phyloP scores from a whole-genome alignment of 2,329 filamentous ascomycete genomes.

The Pseudogymnoascus sp. region DNA sequence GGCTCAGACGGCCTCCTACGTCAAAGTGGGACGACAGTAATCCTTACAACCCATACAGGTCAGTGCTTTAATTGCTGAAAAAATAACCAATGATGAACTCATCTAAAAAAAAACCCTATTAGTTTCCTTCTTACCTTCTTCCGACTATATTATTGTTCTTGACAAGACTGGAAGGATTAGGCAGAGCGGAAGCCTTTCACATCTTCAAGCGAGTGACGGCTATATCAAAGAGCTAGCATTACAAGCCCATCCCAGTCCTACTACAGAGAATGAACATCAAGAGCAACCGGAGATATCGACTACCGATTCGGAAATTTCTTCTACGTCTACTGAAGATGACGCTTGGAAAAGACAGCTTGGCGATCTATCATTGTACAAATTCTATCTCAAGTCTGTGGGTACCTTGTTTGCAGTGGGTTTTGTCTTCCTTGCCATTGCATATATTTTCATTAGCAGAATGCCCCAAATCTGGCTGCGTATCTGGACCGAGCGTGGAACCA shows the following conservation, averaged over 20 bases:
- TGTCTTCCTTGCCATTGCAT: neutral
- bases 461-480: neutral
- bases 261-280: neutral
- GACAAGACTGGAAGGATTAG: neutral
- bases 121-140: neutral
- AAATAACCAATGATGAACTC: neutral
- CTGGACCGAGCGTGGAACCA: neutral
- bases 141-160: neutral
- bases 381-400: neutral
- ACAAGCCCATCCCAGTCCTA: neutral
- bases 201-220: neutral
- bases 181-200: neutral
- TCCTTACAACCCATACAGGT: slow-evolving; percentile 33
- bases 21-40: slow-evolving; percentile 29
- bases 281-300: neutral
- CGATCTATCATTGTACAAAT: neutral
- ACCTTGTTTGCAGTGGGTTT: neutral
- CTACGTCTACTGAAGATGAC: neutral
- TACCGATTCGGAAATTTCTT: neutral
- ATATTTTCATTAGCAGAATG: neutral
- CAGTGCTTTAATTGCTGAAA: neutral
- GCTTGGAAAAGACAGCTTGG: neutral
- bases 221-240: neutral
- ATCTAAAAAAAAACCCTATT: neutral
- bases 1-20: slow-evolving; percentile 16